Evolutionary conservation across 257 asterid species (phyloP).

Genomic region (Eucommia ulmoides): DNA sequence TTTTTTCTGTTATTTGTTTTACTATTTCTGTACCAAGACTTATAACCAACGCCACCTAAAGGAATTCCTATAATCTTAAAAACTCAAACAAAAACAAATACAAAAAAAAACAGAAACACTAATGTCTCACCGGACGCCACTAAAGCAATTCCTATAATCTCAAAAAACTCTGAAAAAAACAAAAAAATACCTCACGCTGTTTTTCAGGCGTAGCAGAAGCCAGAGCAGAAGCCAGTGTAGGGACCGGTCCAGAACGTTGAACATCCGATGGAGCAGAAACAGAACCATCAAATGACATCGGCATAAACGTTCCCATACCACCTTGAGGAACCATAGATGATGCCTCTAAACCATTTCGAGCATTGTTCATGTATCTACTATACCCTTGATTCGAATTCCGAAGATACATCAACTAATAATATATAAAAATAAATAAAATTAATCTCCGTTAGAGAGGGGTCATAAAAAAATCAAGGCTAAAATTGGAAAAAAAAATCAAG

Average conservation of each 20-base stretch:
- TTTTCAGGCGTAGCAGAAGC: conserved; percentile 74
- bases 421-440: background rate
- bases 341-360: conserved; percentile 30
- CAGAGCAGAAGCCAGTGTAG: conserved; percentile 55
- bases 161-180: too few species aligned
- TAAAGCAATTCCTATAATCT: too few species aligned
- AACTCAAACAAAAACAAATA: too few species aligned
- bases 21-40: too few species aligned
- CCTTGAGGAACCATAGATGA: conserved; percentile 32
- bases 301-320: conserved; percentile 29
- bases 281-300: conserved; percentile 27
- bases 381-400: conserved; percentile 32
- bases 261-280: conserved; percentile 21
- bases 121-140: too few species aligned
- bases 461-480: background rate
- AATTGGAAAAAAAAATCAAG: background rate
- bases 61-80: too few species aligned
- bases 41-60: too few species aligned
- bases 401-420: conserved; percentile 24
- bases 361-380: conserved; percentile 25
- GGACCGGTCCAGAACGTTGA: conserved; percentile 28
- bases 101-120: too few species aligned
- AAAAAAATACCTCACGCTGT: conserved; percentile 56
- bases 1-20: too few species aligned
- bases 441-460: too few species aligned